Conservation (phyloP, 352 stramenopile genomes). For the Globisporangium viniferum region DNA sequence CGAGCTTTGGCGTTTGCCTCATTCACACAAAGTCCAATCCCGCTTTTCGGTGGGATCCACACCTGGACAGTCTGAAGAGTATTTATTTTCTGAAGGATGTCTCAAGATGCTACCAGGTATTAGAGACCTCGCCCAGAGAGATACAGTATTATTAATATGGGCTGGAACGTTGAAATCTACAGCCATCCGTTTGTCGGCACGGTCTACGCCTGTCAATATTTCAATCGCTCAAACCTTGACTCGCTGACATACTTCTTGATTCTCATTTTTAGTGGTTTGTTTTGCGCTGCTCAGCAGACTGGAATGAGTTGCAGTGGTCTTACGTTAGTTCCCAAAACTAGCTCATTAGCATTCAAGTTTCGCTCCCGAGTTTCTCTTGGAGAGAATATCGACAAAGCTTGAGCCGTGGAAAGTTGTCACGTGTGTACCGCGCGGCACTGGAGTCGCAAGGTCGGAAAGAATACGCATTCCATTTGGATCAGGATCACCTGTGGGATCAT, state of each 20-base stretch:
- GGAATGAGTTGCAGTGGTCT: neutral
- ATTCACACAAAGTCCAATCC: no score
- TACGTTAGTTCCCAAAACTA: neutral
- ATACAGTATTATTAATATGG: no score
- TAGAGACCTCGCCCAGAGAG: no score
- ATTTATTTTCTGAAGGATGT: no score
- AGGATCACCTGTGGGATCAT: neutral
- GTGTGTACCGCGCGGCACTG: neutral
- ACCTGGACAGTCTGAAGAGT: no score
- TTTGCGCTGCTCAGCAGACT: neutral
- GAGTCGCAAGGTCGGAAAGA: neutral
- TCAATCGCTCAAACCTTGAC: neutral
- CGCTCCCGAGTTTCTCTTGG: neutral
- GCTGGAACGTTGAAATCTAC: neutral
- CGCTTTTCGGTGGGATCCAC: no score
- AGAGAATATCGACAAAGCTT: neutral
- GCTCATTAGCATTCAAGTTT: neutral
- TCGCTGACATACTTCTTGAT: neutral
- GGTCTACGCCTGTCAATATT: neutral
- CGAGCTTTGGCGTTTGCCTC: no score
- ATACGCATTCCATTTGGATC: neutral
- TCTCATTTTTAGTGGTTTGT: neutral
- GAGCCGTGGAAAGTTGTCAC: neutral
- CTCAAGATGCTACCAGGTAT: no score
- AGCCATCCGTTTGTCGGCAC: neutral